Conservation (phyloP, 2,329 filamentous ascomycete species). For the Colletotrichum spaethianum region DNA sequence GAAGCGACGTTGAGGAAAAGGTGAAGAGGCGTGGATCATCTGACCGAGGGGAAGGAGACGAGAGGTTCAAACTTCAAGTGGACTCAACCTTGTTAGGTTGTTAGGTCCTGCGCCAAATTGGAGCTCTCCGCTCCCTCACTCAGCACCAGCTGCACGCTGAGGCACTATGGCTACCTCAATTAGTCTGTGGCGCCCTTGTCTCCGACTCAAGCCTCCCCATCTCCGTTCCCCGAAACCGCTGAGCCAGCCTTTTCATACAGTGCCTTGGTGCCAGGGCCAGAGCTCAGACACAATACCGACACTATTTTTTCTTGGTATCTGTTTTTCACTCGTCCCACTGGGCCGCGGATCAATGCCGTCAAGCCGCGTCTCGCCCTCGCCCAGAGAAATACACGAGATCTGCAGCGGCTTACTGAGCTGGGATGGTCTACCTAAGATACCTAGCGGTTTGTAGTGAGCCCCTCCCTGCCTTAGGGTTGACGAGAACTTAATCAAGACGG, state of each 20-base stretch:
- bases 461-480: conserved; percentile 6
- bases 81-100: conserved; percentile 20
- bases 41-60: conserved; percentile 32
- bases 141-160: conserved; percentile 13
- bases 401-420: conserved; percentile 37
- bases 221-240: conserved; percentile 20
- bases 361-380: conserved; percentile 7
- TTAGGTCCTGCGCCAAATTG: conserved; percentile 14
- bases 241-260: not conserved
- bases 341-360: conserved; percentile 9
- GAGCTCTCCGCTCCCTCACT: conserved; percentile 22
- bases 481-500: not conserved
- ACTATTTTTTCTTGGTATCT: conserved; percentile 24
- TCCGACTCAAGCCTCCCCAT: conserved; percentile 13
- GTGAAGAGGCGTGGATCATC: conserved; percentile 37
- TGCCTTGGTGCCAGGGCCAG: not conserved
- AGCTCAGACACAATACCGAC: conserved; percentile 1
- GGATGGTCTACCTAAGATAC: conserved; percentile 25
- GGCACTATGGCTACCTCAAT: conserved; percentile 2
- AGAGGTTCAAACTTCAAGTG: conserved; percentile 29
- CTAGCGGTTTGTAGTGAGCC: conserved; percentile 23
- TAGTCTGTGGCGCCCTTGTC: conserved; percentile 14
- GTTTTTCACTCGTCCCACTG: conserved; percentile 14
- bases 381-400: conserved; percentile 37
- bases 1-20: conserved; percentile 38